Evolutionary conservation across 1,139 yeast species (phyloP).

Genomic region (Geotrichum europaeum): DNA sequence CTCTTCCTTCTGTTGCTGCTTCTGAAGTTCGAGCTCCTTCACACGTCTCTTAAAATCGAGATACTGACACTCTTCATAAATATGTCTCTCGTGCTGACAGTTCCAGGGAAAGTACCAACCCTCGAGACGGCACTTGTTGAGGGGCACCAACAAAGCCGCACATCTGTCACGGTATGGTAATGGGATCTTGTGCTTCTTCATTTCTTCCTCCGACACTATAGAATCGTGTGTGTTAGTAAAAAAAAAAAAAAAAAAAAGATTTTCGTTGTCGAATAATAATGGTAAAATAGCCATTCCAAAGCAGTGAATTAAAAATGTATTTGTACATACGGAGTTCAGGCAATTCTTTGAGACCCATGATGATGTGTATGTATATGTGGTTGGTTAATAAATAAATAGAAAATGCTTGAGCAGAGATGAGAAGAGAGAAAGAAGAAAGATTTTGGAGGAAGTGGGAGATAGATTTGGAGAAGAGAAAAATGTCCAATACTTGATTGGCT

Average conservation of each 20-base stretch:
- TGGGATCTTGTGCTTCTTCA: conserved; percentile 76
- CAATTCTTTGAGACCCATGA: conserved; percentile 35
- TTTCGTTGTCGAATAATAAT: background rate
- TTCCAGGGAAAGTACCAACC: conserved; percentile 57
- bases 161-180: conserved; percentile 82
- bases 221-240: background rate
- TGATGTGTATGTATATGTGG: conserved; percentile 10
- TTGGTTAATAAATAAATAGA: background rate
- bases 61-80: conserved; percentile 82
- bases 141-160: conserved; percentile 66
- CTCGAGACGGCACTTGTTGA: conserved; percentile 53
- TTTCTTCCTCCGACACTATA: conserved; percentile 72
- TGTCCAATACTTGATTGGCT: background rate
- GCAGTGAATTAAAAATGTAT: background rate
- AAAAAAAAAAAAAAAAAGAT: background rate
- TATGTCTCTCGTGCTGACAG: conserved; percentile 75
- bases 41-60: conserved; percentile 79
- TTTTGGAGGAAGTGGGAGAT: background rate
- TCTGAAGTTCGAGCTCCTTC: conserved; percentile 57
- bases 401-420: background rate
- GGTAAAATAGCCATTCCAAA: background rate
- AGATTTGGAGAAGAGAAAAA: background rate
- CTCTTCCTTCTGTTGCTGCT: conserved; percentile 24
- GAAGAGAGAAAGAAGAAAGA: background rate
- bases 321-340: conserved; percentile 35